These are phyloP conservation scores for Glonium stellatum DNA, from an alignment of 495 filamentous ascomycete genomes.

Conservation along the genomic window DNA sequence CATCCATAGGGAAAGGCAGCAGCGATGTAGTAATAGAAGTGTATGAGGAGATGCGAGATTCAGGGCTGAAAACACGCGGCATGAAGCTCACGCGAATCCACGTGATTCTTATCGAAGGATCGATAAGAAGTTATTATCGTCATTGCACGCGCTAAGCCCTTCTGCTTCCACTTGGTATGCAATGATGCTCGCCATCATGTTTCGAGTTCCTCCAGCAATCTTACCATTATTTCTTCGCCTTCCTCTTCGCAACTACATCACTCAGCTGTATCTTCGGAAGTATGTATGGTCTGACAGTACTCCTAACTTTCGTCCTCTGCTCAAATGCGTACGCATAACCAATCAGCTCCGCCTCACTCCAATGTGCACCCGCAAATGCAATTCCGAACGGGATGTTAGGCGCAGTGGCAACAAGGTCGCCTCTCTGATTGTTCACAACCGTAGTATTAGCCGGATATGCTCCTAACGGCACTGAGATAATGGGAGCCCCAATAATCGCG, in stretches of 20 bases:
- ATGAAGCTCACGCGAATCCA: too few relatives aligned
- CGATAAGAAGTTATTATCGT: too few relatives aligned
- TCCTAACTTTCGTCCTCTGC: conserved; percentile 51
- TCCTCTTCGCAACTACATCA: conserved; percentile 36
- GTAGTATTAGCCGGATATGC: conserved; percentile 43
- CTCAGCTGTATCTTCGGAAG: conserved; percentile 39
- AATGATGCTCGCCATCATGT: too few relatives aligned
- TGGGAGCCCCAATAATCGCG: conserved; percentile 45
- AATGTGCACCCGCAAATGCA: conserved; percentile 51
- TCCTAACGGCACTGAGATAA: conserved; percentile 49
- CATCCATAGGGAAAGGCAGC: too few relatives aligned
- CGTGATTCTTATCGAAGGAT: too few relatives aligned
- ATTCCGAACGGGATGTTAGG: conserved; percentile 54
- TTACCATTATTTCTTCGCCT: too few relatives aligned
- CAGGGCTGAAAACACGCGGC: too few relatives aligned
- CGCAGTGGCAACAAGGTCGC: conserved; percentile 39
- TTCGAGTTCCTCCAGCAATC: too few relatives aligned
- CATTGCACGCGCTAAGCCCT: too few relatives aligned
- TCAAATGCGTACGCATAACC: conserved; percentile 64
- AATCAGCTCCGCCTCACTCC: conserved; percentile 50
- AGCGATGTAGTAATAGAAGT: too few relatives aligned
- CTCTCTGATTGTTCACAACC: conserved; percentile 36
- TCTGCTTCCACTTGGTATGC: too few relatives aligned
- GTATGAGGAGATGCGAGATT: too few relatives aligned
- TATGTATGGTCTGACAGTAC: conserved; percentile 44